These are phyloP conservation scores for Tricholoma sp. DNA, from an alignment of 768 basidiomycete genomes.

Conservation along the genomic window DNA sequence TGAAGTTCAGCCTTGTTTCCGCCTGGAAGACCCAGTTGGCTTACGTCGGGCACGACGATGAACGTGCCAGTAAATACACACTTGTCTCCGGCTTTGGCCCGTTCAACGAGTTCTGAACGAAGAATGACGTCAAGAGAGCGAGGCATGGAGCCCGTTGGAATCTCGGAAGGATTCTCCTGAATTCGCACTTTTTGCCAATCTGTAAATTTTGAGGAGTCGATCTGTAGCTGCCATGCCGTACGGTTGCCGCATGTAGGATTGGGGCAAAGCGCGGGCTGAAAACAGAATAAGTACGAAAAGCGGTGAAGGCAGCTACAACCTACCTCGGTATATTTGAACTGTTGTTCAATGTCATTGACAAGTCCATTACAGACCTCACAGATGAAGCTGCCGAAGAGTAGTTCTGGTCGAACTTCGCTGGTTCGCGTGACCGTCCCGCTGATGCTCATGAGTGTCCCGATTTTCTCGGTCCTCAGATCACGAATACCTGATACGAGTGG, in stretches of 20 bases:
- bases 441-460: slow-evolving; percentile 92
- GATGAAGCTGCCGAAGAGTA: slow-evolving; percentile 89
- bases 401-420: slow-evolving; percentile 93
- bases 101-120: slow-evolving; percentile 91
- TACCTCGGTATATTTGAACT: slow-evolving; percentile 99
- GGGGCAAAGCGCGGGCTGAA: slow-evolving; percentile 86
- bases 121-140: slow-evolving; percentile 94
- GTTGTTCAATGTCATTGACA: slow-evolving; percentile 93
- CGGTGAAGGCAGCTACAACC: slow-evolving; percentile 7
- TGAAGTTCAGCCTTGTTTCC: slow-evolving; percentile 90
- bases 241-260: slow-evolving; percentile 94
- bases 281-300: slow-evolving; percentile 8
- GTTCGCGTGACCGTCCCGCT: slow-evolving; percentile 97
- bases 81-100: slow-evolving; percentile 99
- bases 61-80: slow-evolving; percentile 98
- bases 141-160: slow-evolving; percentile 98
- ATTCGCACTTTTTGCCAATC: slow-evolving; percentile 99
- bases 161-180: slow-evolving; percentile 98
- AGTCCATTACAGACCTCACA: slow-evolving; percentile 86
- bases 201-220: slow-evolving; percentile 93
- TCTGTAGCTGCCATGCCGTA: slow-evolving; percentile 86
- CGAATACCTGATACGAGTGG: slow-evolving; percentile 94
- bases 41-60: slow-evolving; percentile 97
- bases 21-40: slow-evolving; percentile 91
- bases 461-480: slow-evolving; percentile 87